Evolutionary conservation across 2,329 filamentous ascomycete genomes (phyloP), one percentile per base, ranked within the genome.

Genomic region (Exophiala spinifera): DNA sequence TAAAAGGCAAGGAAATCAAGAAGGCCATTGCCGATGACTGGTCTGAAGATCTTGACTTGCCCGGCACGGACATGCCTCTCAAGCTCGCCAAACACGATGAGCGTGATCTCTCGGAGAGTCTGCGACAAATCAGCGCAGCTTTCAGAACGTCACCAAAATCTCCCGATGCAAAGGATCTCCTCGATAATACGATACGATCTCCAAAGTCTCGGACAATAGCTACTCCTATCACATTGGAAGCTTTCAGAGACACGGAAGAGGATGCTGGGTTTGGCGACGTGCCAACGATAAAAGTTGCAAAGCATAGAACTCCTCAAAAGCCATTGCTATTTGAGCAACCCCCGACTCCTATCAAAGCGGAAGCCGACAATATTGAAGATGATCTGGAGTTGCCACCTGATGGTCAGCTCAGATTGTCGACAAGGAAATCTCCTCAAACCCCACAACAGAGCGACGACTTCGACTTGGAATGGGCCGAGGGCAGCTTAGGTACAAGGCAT

Each of bases 401-500:
- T 63, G 80, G 84, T 61, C 70, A 73, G 39, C 72, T 91, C 31
- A 83, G 78, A 64, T 76, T 91, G 31, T 84, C 83, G 34, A 67
- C 71, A 6, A 82, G 79, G 37, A 75, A 72, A 65, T 82, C 83
- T 33, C 81, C 85, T 17, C 83, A 81, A 65, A 85, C 84, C 2
- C 82, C 85, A 3, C 77, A 79, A 13, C 80, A 79, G 59, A 74
- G 75, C 47, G 89, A 95, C 49, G 91, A 96, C 58, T 84, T 95
- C 63, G 91, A 88, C 62, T 57, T 76, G 56, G 85, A 96, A 67
- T 95, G 92, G 88, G 89, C 88, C 49, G 94, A 97, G 72, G 91
- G 91, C 51, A 96, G 91, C 69, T 78, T 96, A 55, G 91, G 92
- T 36, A 95, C 92, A 42, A 83, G 92, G 53, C 92, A 91, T 72